Conservation (phyloP, 345 rosid species). For the Syzygium grande region DNA sequence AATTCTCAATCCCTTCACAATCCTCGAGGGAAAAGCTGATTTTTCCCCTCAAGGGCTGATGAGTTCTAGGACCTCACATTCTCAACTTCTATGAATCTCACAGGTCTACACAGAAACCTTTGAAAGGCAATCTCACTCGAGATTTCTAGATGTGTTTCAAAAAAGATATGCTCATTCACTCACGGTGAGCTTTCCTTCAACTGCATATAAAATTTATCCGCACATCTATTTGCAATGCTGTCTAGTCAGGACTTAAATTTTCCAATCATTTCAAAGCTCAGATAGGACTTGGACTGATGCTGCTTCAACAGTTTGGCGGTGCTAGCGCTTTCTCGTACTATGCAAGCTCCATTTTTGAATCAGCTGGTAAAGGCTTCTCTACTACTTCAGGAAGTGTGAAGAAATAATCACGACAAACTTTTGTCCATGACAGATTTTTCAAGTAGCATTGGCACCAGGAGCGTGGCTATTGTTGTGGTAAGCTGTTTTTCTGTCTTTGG, state of each 20-base stretch:
- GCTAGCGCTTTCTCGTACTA: constrained; percentile 28
- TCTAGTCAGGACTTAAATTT: background rate
- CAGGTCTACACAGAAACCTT: constrained; percentile 32
- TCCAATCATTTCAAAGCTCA: constrained; percentile 3
- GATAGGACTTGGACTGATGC: constrained; percentile 60
- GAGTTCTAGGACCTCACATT: background rate
- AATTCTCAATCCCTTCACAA: background rate
- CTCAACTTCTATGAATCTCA: background rate
- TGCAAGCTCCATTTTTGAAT: constrained; percentile 32
- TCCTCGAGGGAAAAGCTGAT: background rate
- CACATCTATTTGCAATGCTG: background rate
- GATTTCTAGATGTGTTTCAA: constrained; percentile 41
- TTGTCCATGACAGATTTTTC: constrained; percentile 18
- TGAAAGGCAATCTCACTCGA: constrained; percentile 15
- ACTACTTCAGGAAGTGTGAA: background rate
- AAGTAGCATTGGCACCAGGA: constrained; percentile 27
- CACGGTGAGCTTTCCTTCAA: constrained; percentile 20
- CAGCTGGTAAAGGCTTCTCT: constrained; percentile 31
- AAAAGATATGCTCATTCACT: constrained; percentile 41
- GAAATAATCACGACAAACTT: background rate
- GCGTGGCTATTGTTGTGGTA: constrained; percentile 35
- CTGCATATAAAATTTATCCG: background rate
- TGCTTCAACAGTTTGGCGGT: constrained; percentile 58
- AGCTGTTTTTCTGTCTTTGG: background rate
- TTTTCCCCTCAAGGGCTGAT: background rate